phyloP scores from a whole-genome alignment of 176 grass and related monocot species.

The Rhynchospora pubera region DNA sequence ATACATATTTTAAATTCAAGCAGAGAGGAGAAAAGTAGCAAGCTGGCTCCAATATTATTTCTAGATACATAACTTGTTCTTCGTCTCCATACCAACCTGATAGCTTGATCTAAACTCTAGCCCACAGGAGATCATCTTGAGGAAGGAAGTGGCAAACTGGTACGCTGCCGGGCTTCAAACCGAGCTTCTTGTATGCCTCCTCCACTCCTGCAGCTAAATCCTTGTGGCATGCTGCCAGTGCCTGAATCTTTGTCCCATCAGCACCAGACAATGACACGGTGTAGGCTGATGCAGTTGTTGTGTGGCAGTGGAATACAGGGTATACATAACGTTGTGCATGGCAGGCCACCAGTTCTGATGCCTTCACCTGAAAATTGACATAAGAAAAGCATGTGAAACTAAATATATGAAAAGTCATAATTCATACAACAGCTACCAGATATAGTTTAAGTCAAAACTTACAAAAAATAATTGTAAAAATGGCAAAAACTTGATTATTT shows the following conservation, averaged over 20 bases:
- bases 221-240: slow-evolving; percentile 39
- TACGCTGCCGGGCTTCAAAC: slow-evolving; percentile 25
- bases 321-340: slow-evolving; percentile 32
- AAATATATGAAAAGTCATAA: slow-evolving; percentile 10
- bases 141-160: slow-evolving; percentile 48
- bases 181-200: slow-evolving; percentile 25
- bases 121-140: slow-evolving; percentile 29
- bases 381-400: slow-evolving; percentile 1
- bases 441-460: not conserved
- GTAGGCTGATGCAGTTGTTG: slow-evolving; percentile 21
- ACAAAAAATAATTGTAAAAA: slow-evolving; percentile 29
- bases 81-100: not conserved
- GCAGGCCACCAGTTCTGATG: slow-evolving; percentile 32
- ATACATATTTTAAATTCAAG: not conserved
- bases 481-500: slow-evolving; percentile 5
- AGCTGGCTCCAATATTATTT: not conserved
- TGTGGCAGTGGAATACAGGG: slow-evolving; percentile 40
- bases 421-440: slow-evolving; percentile 19
- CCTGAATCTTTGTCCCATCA: slow-evolving; percentile 23
- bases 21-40: not conserved
- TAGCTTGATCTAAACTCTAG: not conserved
- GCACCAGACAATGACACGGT: slow-evolving; percentile 5
- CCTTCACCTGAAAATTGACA: slow-evolving; percentile 19
- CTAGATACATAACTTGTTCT: not conserved
- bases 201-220: slow-evolving; percentile 8